Conservation (phyloP, 805 yeast genomes). For the Pichia deserticola region DNA sequence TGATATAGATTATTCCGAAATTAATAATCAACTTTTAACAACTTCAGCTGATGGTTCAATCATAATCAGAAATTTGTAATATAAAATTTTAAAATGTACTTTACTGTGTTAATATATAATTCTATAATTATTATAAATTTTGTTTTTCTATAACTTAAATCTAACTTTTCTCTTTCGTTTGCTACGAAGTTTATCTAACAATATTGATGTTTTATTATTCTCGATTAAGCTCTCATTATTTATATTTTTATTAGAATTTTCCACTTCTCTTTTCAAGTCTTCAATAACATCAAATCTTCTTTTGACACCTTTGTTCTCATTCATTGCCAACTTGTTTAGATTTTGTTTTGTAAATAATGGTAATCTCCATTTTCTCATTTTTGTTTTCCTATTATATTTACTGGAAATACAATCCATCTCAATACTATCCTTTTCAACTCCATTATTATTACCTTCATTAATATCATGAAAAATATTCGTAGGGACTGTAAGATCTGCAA, state of each 20-base stretch:
- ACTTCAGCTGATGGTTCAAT: constrained; percentile 51
- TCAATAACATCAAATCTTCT: constrained; percentile 5
- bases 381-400: constrained; percentile 7
- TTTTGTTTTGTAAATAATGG: constrained; percentile 31
- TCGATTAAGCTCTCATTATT: not conserved
- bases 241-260: not conserved
- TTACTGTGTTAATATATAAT: too few species aligned
- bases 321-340: constrained; percentile 21
- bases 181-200: constrained; percentile 13
- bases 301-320: constrained; percentile 15
- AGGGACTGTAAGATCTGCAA: constrained; percentile 10
- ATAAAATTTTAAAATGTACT: not conserved
- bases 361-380: constrained; percentile 27
- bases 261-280: constrained; percentile 1
- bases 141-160: constrained; percentile 10
- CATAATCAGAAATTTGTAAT: constrained; percentile 34
- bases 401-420: constrained; percentile 12
- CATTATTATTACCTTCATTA: constrained; percentile 12
- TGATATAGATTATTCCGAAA: constrained; percentile 41
- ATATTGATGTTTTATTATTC: constrained; percentile 1
- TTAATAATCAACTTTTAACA: constrained; percentile 34
- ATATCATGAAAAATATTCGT: constrained; percentile 12
- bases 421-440: not conserved
- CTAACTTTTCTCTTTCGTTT: constrained; percentile 14
- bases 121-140: too few species aligned